Conservation (phyloP, 106 monocot genomes). For the Apostasia shenzhenica region DNA sequence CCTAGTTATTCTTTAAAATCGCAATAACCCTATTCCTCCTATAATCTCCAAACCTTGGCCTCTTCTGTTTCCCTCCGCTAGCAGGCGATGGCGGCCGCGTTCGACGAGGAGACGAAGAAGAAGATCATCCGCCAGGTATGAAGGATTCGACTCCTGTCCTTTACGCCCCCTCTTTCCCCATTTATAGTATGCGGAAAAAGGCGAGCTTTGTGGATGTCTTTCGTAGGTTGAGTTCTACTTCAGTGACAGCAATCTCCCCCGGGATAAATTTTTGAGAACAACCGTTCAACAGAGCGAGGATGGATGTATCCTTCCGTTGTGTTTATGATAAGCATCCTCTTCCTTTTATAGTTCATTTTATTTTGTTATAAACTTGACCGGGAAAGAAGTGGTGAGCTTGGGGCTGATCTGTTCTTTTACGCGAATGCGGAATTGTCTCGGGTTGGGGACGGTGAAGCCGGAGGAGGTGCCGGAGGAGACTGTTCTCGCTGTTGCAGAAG, state of each 20-base stretch:
- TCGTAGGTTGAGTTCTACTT: constrained; percentile 94
- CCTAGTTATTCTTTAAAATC: too few species aligned
- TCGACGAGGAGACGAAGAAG: constrained; percentile 47
- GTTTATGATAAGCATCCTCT: not conserved
- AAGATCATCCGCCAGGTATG: constrained; percentile 67
- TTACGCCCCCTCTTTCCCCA: not conserved
- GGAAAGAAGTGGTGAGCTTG: constrained; percentile 76
- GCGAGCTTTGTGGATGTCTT: not conserved
- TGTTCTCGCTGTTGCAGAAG: constrained; percentile 56
- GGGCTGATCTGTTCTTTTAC: constrained; percentile 75
- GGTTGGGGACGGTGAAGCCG: constrained; percentile 41
- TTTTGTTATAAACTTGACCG: constrained; percentile 3
- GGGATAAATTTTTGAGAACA: constrained; percentile 62
- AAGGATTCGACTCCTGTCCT: not conserved
- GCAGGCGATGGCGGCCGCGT: constrained; percentile 19
- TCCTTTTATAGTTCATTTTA: not conserved
- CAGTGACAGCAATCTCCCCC: constrained; percentile 93
- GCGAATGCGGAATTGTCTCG: constrained; percentile 65
- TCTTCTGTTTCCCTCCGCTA: not conserved
- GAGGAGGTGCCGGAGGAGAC: constrained; percentile 62
- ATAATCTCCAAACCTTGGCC: not conserved
- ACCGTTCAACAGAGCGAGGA: constrained; percentile 58
- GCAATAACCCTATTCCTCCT: not conserved
- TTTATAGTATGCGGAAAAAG: not conserved
- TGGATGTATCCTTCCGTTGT: constrained; percentile 41